A percentile compares a stretch with the other conserved stretches of the same genome.
phyloP scores from a whole-genome alignment of 495 filamentous ascomycete genomes.

The Neohortaea acidophila region DNA sequence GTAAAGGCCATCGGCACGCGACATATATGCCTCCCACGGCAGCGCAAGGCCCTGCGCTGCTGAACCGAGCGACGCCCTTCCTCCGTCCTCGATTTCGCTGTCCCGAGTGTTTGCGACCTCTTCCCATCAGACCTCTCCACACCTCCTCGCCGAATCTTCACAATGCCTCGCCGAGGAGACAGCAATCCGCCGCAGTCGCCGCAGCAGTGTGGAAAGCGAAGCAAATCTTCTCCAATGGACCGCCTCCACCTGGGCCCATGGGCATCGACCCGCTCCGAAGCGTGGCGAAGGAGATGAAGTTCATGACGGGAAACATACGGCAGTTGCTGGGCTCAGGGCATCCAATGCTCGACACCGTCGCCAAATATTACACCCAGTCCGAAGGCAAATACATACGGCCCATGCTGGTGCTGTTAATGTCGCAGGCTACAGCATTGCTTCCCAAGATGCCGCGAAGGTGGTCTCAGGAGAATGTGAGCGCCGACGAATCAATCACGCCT shows the following conservation, averaged over 20 bases:
- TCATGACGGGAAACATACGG: constrained; percentile 74
- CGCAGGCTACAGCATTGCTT: constrained; percentile 67
- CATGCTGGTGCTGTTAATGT: constrained; percentile 89
- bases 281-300: constrained; percentile 90
- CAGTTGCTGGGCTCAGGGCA: constrained; percentile 82
- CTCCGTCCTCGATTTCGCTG: constrained; percentile 2
- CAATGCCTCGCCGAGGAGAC: constrained; percentile 22
- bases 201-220: constrained; percentile 66
- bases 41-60: constrained; percentile 3
- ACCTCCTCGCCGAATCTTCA: constrained; percentile 7
- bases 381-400: constrained; percentile 96
- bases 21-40: constrained; percentile 6
- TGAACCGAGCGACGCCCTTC: background rate
- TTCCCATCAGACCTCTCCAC: constrained; percentile 5
- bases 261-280: constrained; percentile 36
- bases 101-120: constrained; percentile 15
- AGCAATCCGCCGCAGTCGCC: constrained; percentile 40
- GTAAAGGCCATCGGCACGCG: too few relatives aligned
- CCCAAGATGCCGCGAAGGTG: constrained; percentile 41
- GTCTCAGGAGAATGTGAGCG: constrained; percentile 21
- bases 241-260: constrained; percentile 36
- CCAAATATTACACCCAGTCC: constrained; percentile 95
- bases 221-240: constrained; percentile 55
- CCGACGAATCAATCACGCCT: constrained; percentile 67
- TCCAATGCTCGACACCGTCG: constrained; percentile 81